Conservation (phyloP, 2,329 filamentous ascomycete species). For the Rutstroemia sp. region DNA sequence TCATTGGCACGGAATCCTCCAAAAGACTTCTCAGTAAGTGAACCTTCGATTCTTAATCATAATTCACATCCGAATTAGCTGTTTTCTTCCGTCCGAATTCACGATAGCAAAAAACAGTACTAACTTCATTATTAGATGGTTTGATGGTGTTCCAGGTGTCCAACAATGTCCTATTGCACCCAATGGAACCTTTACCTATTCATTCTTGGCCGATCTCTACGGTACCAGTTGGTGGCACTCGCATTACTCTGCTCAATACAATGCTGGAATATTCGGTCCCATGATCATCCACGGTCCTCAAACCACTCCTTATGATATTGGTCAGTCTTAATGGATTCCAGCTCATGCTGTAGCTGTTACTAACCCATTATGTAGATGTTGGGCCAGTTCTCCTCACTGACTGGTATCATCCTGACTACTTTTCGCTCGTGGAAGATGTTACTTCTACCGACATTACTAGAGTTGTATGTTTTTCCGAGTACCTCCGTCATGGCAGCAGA, state of each 20-base stretch:
- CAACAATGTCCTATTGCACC: slow-evolving; percentile 60
- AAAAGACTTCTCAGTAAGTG: slow-evolving; percentile 27
- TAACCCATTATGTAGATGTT: slow-evolving; percentile 33
- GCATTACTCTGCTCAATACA: slow-evolving; percentile 44
- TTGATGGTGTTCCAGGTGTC: slow-evolving; percentile 39
- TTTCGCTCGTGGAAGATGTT: slow-evolving; percentile 38
- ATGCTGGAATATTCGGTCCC: slow-evolving; percentile 49
- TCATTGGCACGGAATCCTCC: slow-evolving; percentile 43
- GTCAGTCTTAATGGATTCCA: slow-evolving; percentile 2
- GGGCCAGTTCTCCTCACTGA: slow-evolving; percentile 40
- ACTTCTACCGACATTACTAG: slow-evolving; percentile 1
- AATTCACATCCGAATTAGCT: too few species aligned
- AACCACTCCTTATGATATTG: slow-evolving; percentile 50
- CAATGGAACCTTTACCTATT: slow-evolving; percentile 28
- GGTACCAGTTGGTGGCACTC: slow-evolving; percentile 48
- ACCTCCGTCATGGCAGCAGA: background rate
- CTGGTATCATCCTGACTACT: slow-evolving; percentile 38
- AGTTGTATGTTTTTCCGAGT: background rate
- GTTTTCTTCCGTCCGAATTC: too few species aligned
- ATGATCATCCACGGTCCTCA: slow-evolving; percentile 55
- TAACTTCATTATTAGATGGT: slow-evolving; percentile 17
- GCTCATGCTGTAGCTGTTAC: background rate
- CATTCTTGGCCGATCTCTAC: slow-evolving; percentile 14
- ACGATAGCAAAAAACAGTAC: background rate
- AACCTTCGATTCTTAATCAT: too few species aligned